Conservation (phyloP, 2,329 filamentous ascomycete species). For the Hypoxylon sp. region DNA sequence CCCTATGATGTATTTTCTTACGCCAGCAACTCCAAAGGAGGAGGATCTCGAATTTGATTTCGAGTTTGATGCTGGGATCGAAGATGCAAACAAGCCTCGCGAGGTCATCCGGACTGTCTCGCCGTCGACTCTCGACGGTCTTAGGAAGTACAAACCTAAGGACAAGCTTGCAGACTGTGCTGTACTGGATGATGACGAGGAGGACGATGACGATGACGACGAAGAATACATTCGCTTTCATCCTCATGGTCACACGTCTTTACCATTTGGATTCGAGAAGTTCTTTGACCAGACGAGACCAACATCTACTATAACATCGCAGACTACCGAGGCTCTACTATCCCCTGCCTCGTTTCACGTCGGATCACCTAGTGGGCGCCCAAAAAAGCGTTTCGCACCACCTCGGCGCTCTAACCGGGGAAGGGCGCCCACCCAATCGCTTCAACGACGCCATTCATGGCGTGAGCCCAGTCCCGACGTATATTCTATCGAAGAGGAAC, state of each 20-base stretch:
- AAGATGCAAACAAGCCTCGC: conserved; percentile 56
- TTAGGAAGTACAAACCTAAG: conserved; percentile 54
- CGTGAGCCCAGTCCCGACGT: conserved; percentile 67
- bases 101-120: conserved; percentile 63
- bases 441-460: conserved; percentile 60
- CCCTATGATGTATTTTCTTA: conserved; percentile 65
- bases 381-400: conserved; percentile 44
- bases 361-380: conserved; percentile 42
- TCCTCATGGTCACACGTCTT: conserved; percentile 47
- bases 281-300: conserved; percentile 50
- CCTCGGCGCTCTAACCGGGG: conserved; percentile 47
- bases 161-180: conserved; percentile 54
- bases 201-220: conserved; percentile 54
- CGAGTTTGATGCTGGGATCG: conserved; percentile 65
- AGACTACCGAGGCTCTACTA: conserved; percentile 44
- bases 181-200: conserved; percentile 53
- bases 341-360: conserved; percentile 48
- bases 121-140: conserved; percentile 63
- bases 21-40: conserved; percentile 54
- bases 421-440: conserved; percentile 45
- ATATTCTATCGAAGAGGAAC: conserved; percentile 68
- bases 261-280: conserved; percentile 55
- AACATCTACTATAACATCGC: conserved; percentile 47
- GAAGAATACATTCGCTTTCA: conserved; percentile 62
- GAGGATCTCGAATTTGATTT: conserved; percentile 58